Base-by-base conservation (phyloP, 805 yeast species). In the Trichomonascus vanleenenianus region DNA sequence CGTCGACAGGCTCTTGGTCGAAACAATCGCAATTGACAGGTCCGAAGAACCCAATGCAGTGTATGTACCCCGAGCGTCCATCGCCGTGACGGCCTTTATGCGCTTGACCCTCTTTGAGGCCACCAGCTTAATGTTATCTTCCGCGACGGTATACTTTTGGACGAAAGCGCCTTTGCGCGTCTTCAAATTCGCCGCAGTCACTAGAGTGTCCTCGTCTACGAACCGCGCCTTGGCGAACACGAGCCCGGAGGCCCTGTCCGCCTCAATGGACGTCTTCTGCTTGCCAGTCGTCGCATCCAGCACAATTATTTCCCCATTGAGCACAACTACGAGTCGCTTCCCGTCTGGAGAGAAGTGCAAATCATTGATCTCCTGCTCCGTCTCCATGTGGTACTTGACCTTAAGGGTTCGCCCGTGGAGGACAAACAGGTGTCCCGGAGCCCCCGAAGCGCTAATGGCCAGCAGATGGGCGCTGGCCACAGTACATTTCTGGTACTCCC, bases 311-410 rank as follows among this genome's bases (percentile, higher is more conserved):
- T 71, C 60, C 10, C 71, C 64, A 2, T 74, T 66, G 0, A 94
- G 83, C 46, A 83, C 71, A 49, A 76, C 83, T 38, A 81, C 74
- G 51, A 86, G 65, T 35, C 77, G 66, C 55, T 78, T 75, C 2
- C 86, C 89, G 53, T 77, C 78, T 2, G 83, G 81, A 39, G 81
- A 76, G 53, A 86, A 73, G 41, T 77, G 73, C 50, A 85, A 67
- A 59, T 87, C 96, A 14, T 69, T 69, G 1, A 87, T 73, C 46
- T 70, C 76, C 46, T 76, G 73, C 56, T 73, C 79, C 54, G 70
- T 72, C 37, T 69, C 72, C 33, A 37, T 48, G 33, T 35, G 36
- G 14, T 25, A 31, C 39, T 30, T 16, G 47, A 75, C 74, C 40
- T 74, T 76, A 47, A 85, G 65, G 22, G 75, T 66, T 5, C 70